Evolutionary conservation across 1,284 basidiomycete species (phyloP), one percentile per base, ranked within the genome.

Genomic region (Xerocomus cyaneibrunnescens): DNA sequence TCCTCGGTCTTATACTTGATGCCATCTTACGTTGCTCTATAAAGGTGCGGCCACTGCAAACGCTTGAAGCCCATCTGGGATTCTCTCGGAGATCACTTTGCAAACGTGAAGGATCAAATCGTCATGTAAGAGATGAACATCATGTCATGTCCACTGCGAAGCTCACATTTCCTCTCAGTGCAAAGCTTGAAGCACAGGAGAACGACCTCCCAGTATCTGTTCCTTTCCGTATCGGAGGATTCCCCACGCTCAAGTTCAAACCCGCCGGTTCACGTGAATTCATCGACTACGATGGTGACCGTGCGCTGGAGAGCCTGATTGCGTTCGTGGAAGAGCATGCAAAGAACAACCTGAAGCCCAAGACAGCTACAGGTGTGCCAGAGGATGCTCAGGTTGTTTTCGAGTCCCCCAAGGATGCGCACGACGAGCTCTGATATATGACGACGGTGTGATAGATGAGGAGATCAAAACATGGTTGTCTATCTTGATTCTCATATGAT

Each of bases 211-310:
- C 97, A 42, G 79, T 87, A 25, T 83, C 83, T 16, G 84, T 89
- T 48, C 85, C 89, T 30, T 98, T 99, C 92, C 83, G 84, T 50
- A 75, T 96, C 57, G 65, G 77, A 51, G 88, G 92, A 42, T 98
- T 97, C 92, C 96, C 96, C 9, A 98, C 97, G 2, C 73, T 99
- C 70, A 98, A 98, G 72, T 97, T 99, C 83, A 94, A 94, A 75
- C 82, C 87, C 10, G 96, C 97, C 22, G 95, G 96, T 48, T 76
- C 82, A 39, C 77, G 78, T 53, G 86, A 91, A 52, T 98, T 95
- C 75, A 75, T 98, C 56, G 93, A 98, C 70, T 98, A 94, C 69
- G 87, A 91, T 58, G 94, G 94, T 56, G 95, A 97, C 70, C 86
- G 94, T 57, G 87, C 88, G 7, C 74, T 94, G 56, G 94, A 97